A percentile compares a stretch with the other conserved stretches of the same genome.
Evolutionary conservation across 23 red algal species (phyloP).

Genomic region (Agarophyton chilense): DNA sequence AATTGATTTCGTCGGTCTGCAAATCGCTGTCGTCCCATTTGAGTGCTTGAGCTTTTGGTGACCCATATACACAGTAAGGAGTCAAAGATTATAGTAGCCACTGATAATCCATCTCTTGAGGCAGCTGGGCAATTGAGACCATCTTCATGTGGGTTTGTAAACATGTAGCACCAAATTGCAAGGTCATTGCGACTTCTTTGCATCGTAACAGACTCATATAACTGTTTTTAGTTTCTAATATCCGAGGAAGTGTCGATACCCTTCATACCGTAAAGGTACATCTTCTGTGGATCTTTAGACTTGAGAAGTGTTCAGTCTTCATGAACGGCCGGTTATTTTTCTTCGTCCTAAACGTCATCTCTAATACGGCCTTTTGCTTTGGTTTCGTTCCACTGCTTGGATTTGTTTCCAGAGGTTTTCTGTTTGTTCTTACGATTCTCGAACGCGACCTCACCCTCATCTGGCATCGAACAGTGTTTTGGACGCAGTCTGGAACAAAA

Average conservation of each 20-base stretch:
- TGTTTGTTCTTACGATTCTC: slow-evolving; percentile 25
- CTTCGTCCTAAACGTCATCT: slow-evolving; percentile 27
- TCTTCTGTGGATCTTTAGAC: slow-evolving; percentile 45
- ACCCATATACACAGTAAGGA: slow-evolving; percentile 84
- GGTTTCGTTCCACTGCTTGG: slow-evolving; percentile 20
- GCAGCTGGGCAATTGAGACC: slow-evolving; percentile 78
- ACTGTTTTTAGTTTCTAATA: slow-evolving; percentile 18
- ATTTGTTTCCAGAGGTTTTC: slow-evolving; percentile 17
- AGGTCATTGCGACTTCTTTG: slow-evolving; percentile 20
- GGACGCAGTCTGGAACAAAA: slow-evolving; percentile 68
- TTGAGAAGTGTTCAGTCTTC: slow-evolving; percentile 57
- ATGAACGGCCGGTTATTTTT: slow-evolving; percentile 46
- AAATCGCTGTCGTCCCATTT: neutral
- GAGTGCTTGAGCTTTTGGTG: slow-evolving; percentile 44
- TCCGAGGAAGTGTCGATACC: slow-evolving; percentile 69
- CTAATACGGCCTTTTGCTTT: slow-evolving; percentile 25
- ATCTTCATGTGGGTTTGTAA: slow-evolving; percentile 76
- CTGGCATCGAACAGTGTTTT: slow-evolving; percentile 51
- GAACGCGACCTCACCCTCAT: slow-evolving; percentile 22
- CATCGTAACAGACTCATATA: slow-evolving; percentile 14
- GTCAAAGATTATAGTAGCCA: slow-evolving; percentile 84
- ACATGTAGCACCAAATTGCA: slow-evolving; percentile 88
- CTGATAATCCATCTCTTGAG: slow-evolving; percentile 68
- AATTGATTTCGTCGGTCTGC: slow-evolving; percentile 26
- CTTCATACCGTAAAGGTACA: slow-evolving; percentile 39